These are phyloP conservation scores for Bacterosira constricta DNA, from an alignment of 108 stramenopile genomes.

Conservation along the genomic window DNA sequence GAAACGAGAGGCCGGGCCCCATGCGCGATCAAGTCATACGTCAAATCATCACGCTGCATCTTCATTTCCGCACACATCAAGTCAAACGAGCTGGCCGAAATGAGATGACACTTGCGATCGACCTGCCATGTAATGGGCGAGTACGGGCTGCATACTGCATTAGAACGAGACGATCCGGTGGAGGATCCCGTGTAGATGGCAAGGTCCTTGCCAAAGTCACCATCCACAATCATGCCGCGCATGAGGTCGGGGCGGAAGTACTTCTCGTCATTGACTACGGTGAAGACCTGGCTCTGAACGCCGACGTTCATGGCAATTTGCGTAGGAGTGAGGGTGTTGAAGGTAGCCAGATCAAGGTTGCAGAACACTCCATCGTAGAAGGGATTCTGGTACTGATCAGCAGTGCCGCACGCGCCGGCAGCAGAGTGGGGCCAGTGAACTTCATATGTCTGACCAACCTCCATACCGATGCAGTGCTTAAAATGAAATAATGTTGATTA, in stretches of 20 bases:
- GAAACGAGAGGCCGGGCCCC: slow-evolving; percentile 50
- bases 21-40: slow-evolving; percentile 49
- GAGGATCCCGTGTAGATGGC: slow-evolving; percentile 58
- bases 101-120: slow-evolving; percentile 59
- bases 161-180: slow-evolving; percentile 45
- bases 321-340: background rate
- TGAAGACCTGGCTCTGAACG: slow-evolving; percentile 66
- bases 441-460: slow-evolving; percentile 63
- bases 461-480: slow-evolving; percentile 57
- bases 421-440: slow-evolving; percentile 70
- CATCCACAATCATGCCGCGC: slow-evolving; percentile 50
- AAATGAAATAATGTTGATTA: too few species aligned
- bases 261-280: slow-evolving; percentile 60
- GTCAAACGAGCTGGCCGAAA: slow-evolving; percentile 53
- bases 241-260: slow-evolving; percentile 57
- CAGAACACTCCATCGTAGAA: slow-evolving; percentile 63
- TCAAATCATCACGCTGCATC: slow-evolving; percentile 51
- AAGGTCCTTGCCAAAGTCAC: slow-evolving; percentile 35
- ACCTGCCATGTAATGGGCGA: slow-evolving; percentile 65
- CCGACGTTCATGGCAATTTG: slow-evolving; percentile 47
- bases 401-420: slow-evolving; percentile 44
- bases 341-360: background rate
- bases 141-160: slow-evolving; percentile 45
- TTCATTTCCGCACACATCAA: slow-evolving; percentile 57
- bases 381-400: slow-evolving; percentile 58